phyloP scores from a whole-genome alignment of 192 early-diverging fungal species.

The Coemansia sp. region DNA sequence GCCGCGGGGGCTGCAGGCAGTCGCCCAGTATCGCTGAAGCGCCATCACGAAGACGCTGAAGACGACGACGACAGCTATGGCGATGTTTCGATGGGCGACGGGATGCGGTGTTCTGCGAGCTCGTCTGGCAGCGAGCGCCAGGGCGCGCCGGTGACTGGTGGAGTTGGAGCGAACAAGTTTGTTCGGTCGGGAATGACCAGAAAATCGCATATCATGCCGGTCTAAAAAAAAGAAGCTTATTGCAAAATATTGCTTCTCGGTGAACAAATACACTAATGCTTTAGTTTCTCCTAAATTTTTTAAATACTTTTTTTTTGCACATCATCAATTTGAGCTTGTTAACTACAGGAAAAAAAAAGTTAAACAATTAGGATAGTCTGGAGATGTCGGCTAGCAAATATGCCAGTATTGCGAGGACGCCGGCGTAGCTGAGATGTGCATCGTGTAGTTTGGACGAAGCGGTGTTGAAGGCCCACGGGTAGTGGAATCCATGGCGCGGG shows the following conservation, averaged over 20 bases:
- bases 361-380: background rate
- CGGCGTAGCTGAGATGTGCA: background rate
- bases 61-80: slow-evolving; percentile 18
- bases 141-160: slow-evolving; percentile 6
- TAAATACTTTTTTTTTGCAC: no score
- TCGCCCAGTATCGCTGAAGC: slow-evolving; percentile 37
- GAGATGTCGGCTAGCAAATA: background rate
- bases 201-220: slow-evolving; percentile 25
- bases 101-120: slow-evolving; percentile 10
- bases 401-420: background rate
- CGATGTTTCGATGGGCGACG: slow-evolving; percentile 12
- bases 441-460: background rate
- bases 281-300: background rate
- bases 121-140: slow-evolving; percentile 21
- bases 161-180: slow-evolving; percentile 23
- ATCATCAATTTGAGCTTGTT: no score
- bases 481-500: background rate
- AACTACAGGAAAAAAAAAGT: no score
- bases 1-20: background rate
- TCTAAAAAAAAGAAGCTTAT: background rate
- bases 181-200: slow-evolving; percentile 25
- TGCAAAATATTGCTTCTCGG: no score
- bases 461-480: background rate
- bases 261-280: no score
- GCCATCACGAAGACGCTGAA: no score